Base-by-base conservation (phyloP, 805 yeast species). In the Saturnispora zaruensis region DNA sequence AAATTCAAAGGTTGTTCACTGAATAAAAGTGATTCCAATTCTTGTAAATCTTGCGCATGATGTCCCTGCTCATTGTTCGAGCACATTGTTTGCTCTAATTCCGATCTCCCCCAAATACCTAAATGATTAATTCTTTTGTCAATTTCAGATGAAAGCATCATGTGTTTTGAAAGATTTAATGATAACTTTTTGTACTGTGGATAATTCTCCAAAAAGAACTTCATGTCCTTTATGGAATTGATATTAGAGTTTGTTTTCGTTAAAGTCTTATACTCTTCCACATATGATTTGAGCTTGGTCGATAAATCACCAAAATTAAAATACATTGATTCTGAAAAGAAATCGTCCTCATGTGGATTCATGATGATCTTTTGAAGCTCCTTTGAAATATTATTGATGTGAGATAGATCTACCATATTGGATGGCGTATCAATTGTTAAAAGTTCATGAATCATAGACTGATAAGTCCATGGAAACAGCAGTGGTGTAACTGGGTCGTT, bases 391-490 rank as follows among this genome's bases (percentile, higher is more conserved):
- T 76, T 79, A 1, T 84, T 77, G 1, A 78, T 74, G 1, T 66
- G 59, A 0, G 82, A 70, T 33, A 90, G 64, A 57, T 80, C 84
- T 4, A 88, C 95, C 2, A 90, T 77, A 58, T 93, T 91, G 9
- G 50, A 47, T 1, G 44, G 23, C 61, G 88, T 84, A 32, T 73
- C 69, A 51, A 93, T 86, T 2, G 91, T 96, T 28, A 93, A 70
- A 21, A 89, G 75, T 63, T 95, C 98, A 64, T 91, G 96, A 16
- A 93, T 87, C 98, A 93, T 91, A 2, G 96, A 86, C 63, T 91
- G 98, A 66, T 88, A 93, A 1, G 99, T 90, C 99, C 99, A 93
- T 2, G 98, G 99, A 37, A 84, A 79, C 45, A 93, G 68, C 28
- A 93, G 73, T 1, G 99, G 97, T 0, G 99, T 91, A 13, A 91